phyloP scores from a whole-genome alignment of 768 basidiomycete genomes.

The Suillus cothurnatus region DNA sequence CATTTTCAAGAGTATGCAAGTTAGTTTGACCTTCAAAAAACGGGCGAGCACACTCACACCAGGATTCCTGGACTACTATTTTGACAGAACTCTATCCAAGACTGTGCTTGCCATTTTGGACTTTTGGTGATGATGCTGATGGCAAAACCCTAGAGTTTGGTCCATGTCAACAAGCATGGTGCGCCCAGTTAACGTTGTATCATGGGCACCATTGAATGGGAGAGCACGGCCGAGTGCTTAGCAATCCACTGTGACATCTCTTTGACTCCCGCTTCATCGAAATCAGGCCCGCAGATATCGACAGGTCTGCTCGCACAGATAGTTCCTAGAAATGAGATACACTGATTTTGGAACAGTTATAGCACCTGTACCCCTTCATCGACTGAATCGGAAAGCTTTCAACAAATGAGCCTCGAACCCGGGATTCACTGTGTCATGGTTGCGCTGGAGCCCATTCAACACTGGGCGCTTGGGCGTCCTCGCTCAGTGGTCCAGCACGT shows the following conservation, averaged over 20 bases:
- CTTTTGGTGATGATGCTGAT: no score
- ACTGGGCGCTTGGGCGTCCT: conserved; percentile 39
- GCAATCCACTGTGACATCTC: conserved; percentile 82
- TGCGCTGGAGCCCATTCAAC: conserved; percentile 40
- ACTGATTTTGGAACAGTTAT: conserved; percentile 91
- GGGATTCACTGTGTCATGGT: conserved; percentile 90
- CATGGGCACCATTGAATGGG: conserved; percentile 86
- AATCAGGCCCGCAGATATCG: conserved; percentile 79
- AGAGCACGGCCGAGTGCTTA: conserved; percentile 88
- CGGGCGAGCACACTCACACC: no score
- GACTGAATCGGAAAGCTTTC: conserved; percentile 34
- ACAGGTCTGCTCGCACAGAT: conserved; percentile 82
- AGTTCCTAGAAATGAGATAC: conserved; percentile 77
- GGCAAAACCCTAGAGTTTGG: conserved; percentile 68
- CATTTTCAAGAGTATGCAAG: no score
- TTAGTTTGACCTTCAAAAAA: no score
- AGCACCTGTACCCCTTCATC: conserved; percentile 34
- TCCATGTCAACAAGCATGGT: conserved; percentile 93
- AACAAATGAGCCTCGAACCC: conserved; percentile 65
- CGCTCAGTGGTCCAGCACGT: conserved; percentile 70
- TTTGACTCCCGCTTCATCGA: conserved; percentile 92
- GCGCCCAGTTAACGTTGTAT: conserved; percentile 76
- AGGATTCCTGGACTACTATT: no score
- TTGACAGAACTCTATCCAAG: no score
- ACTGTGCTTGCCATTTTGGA: no score